phyloP scores from a whole-genome alignment of 441 rosid species.

The Brassica balearica region DNA sequence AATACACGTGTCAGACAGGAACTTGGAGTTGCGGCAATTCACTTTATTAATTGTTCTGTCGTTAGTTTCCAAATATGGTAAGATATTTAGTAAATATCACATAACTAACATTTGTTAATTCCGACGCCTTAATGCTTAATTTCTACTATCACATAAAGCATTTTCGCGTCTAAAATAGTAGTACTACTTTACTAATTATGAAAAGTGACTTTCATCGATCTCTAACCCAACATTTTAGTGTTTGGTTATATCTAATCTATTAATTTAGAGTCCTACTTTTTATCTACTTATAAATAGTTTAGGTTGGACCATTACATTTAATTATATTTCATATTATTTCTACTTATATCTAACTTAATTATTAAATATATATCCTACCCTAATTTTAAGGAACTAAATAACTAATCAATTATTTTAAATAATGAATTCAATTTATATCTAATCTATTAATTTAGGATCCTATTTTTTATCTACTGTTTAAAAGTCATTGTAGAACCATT shows the following conservation, averaged over 20 bases:
- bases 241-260: neutral
- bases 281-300: no score
- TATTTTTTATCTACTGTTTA: no score
- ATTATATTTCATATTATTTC: no score
- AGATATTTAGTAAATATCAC: slow-evolving; percentile 25
- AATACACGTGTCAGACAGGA: slow-evolving; percentile 46
- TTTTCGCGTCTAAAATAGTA: neutral
- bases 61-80: slow-evolving; percentile 40
- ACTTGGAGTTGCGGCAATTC: slow-evolving; percentile 39
- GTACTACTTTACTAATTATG: neutral
- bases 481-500: no score
- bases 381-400: no score
- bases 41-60: slow-evolving; percentile 39
- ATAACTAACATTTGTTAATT: slow-evolving; percentile 24
- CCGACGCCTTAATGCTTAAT: slow-evolving; percentile 28
- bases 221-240: neutral
- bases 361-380: no score
- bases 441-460: no score
- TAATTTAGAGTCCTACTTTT: no score
- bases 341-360: no score
- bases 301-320: no score
- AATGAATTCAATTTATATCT: no score
- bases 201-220: neutral
- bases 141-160: slow-evolving; percentile 30
- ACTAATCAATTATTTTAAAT: no score